Evolutionary conservation across 768 basidiomycete species (phyloP).

Genomic region (Galerina sulciceps): DNA sequence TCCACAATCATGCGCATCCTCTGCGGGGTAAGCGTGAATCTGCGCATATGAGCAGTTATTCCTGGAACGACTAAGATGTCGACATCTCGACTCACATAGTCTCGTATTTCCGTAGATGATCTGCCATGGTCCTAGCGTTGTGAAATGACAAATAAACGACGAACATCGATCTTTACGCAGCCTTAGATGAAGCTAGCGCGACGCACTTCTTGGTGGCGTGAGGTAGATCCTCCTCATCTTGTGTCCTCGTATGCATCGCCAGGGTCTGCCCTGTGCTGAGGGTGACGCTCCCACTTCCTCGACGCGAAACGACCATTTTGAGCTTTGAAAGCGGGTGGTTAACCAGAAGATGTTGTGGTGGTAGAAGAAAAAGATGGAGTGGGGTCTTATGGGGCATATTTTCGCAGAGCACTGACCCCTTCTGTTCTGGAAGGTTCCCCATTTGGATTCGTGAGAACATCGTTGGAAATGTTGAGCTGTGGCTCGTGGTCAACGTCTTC

Average conservation of each 20-base stretch:
- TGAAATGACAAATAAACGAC: constrained; percentile 13
- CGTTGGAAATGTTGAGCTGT: constrained; percentile 12
- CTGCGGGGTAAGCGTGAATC: constrained; percentile 87
- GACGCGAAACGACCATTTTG: constrained; percentile 69
- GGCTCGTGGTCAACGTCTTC: constrained; percentile 7
- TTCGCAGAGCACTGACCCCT: constrained; percentile 4
- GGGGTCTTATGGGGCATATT: neutral
- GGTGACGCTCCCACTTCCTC: constrained; percentile 76
- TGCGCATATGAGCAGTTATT: constrained; percentile 29
- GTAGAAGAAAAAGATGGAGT: constrained; percentile 21
- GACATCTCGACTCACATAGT: constrained; percentile 59
- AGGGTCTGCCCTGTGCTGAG: constrained; percentile 79
- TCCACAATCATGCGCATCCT: constrained; percentile 97
- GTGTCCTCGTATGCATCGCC: constrained; percentile 86
- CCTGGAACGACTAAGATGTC: constrained; percentile 12
- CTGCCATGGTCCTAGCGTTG: constrained; percentile 80
- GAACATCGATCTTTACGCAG: constrained; percentile 5
- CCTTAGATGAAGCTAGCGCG: constrained; percentile 4
- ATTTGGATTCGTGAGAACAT: constrained; percentile 31
- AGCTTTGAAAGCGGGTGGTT: constrained; percentile 7
- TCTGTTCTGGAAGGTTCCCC: constrained; percentile 17
- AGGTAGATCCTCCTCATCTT: constrained; percentile 86
- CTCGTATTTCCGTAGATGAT: constrained; percentile 92
- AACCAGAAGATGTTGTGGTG: constrained; percentile 20
- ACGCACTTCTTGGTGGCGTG: constrained; percentile 92